A percentile compares a stretch with the other conserved stretches of the same genome.
Evolutionary conservation across 1,284 basidiomycete species (phyloP).

Genomic region (Waitea zeae): DNA sequence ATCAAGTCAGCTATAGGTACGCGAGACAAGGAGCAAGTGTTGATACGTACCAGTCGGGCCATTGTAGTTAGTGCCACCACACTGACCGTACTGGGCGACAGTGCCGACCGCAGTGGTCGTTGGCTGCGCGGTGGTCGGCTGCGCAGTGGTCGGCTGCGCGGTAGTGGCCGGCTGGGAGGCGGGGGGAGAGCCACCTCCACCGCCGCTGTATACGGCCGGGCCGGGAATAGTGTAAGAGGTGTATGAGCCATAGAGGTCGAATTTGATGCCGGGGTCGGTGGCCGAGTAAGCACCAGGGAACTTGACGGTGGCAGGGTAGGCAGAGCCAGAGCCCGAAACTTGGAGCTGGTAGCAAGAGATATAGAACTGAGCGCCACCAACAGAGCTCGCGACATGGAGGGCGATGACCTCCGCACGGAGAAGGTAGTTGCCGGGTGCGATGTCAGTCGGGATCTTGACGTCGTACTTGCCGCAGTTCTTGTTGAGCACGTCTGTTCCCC

Average conservation of each 20-base stretch:
- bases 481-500: conserved; percentile 18
- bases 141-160: conserved; percentile 15
- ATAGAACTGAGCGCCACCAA: conserved; percentile 31
- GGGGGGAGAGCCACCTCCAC: not conserved
- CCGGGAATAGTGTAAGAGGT: conserved; percentile 24
- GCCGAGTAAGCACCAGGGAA: conserved; percentile 28
- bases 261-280: conserved; percentile 21
- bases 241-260: conserved; percentile 21
- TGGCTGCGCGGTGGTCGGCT: conserved; percentile 15
- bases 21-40: too few relatives aligned
- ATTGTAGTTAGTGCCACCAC: conserved; percentile 8
- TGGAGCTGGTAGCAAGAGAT: conserved; percentile 32
- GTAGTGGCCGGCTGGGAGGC: conserved; percentile 8
- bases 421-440: conserved; percentile 31
- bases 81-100: conserved; percentile 7
- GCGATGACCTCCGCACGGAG: conserved; percentile 35
- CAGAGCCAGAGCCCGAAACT: conserved; percentile 20
- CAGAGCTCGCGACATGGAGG: conserved; percentile 24
- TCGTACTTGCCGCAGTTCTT: conserved; percentile 34
- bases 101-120: not conserved
- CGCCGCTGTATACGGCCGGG: conserved; percentile 15
- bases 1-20: too few relatives aligned
- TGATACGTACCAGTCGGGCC: too few relatives aligned
- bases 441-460: conserved; percentile 25
- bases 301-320: conserved; percentile 23